Conservation (phyloP, 345 rosid species). For the Camelina hispida region DNA sequence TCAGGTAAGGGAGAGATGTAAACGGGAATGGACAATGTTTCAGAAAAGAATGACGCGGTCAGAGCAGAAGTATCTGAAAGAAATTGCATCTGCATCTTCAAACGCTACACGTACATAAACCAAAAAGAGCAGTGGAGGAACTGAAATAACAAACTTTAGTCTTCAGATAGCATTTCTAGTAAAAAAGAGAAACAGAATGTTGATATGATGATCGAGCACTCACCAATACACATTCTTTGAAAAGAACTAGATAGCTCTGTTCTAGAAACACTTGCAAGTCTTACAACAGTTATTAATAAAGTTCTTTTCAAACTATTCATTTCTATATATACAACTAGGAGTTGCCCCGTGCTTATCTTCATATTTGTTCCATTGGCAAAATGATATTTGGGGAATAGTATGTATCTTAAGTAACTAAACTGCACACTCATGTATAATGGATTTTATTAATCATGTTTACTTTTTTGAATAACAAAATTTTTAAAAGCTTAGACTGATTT, state of each 20-base stretch:
- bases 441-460: too few relatives aligned
- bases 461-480: too few relatives aligned
- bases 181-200: neutral
- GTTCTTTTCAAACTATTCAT: constrained; percentile 2
- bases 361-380: too few relatives aligned
- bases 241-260: constrained; percentile 4
- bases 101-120: constrained; percentile 48
- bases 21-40: constrained; percentile 81
- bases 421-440: too few relatives aligned
- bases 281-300: neutral
- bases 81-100: constrained; percentile 44
- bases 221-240: constrained; percentile 8
- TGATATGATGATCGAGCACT: constrained; percentile 11
- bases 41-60: constrained; percentile 62
- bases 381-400: too few relatives aligned
- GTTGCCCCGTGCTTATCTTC: too few relatives aligned
- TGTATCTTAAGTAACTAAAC: too few relatives aligned
- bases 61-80: constrained; percentile 62
- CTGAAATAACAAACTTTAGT: constrained; percentile 8
- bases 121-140: constrained; percentile 20
- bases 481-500: too few relatives aligned
- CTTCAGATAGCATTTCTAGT: constrained; percentile 12
- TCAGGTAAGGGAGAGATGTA: constrained; percentile 93
- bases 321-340: neutral
- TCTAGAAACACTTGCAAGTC: constrained; percentile 11